These are phyloP conservation scores for Haplosporangium gracile DNA, from an alignment of 192 early-diverging fungal genomes.

Conservation along the genomic window DNA sequence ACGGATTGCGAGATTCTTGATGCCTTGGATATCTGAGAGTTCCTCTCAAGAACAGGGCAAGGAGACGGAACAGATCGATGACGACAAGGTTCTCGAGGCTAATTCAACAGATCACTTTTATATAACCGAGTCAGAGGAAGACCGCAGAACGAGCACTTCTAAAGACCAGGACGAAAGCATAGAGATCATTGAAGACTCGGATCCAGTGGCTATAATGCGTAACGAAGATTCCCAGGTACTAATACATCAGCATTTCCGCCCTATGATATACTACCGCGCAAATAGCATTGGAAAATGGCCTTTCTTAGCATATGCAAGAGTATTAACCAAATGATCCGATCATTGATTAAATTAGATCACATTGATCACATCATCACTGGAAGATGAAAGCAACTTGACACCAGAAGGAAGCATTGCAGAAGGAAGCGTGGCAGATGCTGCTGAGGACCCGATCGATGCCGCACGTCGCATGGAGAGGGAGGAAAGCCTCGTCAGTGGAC, in stretches of 20 bases:
- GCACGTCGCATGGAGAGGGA: slow-evolving; percentile 10
- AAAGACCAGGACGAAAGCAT: background rate
- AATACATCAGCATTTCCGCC: background rate
- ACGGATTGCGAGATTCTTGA: background rate
- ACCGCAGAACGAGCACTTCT: background rate
- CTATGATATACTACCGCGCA: too few relatives aligned
- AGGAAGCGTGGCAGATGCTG: background rate
- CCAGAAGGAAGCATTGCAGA: background rate
- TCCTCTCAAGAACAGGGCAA: background rate
- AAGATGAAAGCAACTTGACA: background rate
- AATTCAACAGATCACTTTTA: background rate
- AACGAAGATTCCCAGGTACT: background rate
- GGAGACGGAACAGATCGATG: background rate
- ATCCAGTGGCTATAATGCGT: background rate
- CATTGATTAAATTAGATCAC: slow-evolving; percentile 6
- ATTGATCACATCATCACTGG: slow-evolving; percentile 12
- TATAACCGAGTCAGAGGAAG: background rate
- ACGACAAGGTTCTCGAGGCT: background rate
- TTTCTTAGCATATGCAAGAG: background rate
- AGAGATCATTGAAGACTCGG: background rate
- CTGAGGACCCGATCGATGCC: background rate
- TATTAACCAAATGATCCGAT: background rate
- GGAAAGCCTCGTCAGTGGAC: slow-evolving; percentile 12
- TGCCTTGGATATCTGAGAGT: background rate
- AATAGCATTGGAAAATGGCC: too few relatives aligned